Conservation (phyloP, 2,329 filamentous ascomycete genomes). For the Nectriaceae sp. region DNA sequence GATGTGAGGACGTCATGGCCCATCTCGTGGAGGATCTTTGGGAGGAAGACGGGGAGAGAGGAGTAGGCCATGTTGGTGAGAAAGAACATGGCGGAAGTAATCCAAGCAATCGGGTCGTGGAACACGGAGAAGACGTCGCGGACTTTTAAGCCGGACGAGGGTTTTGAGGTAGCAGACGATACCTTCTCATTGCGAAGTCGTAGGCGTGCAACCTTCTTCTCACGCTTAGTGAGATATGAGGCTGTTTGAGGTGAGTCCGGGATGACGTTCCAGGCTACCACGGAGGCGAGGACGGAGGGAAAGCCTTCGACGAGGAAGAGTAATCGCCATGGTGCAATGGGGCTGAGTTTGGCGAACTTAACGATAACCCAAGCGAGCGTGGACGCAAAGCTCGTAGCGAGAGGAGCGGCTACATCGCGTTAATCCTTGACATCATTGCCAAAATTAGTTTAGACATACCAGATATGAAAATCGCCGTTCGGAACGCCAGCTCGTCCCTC, state of each 20-base stretch:
- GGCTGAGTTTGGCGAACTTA: slow-evolving; percentile 62
- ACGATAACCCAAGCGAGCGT: slow-evolving; percentile 79
- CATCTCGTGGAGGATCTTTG: slow-evolving; percentile 77
- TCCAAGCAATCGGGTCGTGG: slow-evolving; percentile 50
- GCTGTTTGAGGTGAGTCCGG: slow-evolving; percentile 75
- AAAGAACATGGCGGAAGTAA: slow-evolving; percentile 83
- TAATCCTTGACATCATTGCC: no score
- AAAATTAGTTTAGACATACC: slow-evolving; percentile 51
- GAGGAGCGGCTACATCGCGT: slow-evolving; percentile 68
- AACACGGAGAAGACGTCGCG: slow-evolving; percentile 55
- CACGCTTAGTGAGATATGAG: slow-evolving; percentile 60
- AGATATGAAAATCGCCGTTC: slow-evolving; percentile 85
- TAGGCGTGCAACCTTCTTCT: slow-evolving; percentile 70
- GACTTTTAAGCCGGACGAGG: slow-evolving; percentile 47
- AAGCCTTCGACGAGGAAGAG: slow-evolving; percentile 85
- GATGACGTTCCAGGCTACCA: slow-evolving; percentile 72
- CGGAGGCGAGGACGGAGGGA: slow-evolving; percentile 74
- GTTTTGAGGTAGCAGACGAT: slow-evolving; percentile 16
- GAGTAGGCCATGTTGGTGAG: slow-evolving; percentile 85
- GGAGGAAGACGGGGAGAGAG: slow-evolving; percentile 84
- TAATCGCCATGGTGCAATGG: slow-evolving; percentile 82
- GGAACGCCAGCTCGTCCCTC: slow-evolving; percentile 74
- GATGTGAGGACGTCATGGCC: slow-evolving; percentile 67
- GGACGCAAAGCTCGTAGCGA: slow-evolving; percentile 79
- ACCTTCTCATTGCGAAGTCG: slow-evolving; percentile 60